Evolutionary conservation across 352 stramenopile genomes (phyloP), one percentile per base, ranked within the genome.

Genomic region (Bremia lactucae): DNA sequence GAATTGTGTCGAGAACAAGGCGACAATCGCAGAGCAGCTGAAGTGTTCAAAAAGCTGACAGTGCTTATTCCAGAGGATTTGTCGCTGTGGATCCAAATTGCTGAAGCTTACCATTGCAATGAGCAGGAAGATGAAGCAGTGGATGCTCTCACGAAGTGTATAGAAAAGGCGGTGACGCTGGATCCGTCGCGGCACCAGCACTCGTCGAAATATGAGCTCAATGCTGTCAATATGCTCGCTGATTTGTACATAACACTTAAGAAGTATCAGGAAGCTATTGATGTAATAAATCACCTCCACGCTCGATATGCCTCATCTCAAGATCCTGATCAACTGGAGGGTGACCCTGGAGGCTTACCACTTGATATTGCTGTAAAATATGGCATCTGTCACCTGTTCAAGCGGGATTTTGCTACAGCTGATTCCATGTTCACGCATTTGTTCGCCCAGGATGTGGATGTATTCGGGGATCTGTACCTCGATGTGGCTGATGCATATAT

Each of bases 351-450:
- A 26, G 75, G 70, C 8, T 51, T 93, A 16, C 80, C 80, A 2
- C 65, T 93, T 8, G 80, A 93, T 50, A 90, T 93, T 46, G 76
- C 75, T 2, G 78, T 93, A 13, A 93, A 90, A 34, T 89, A 88
- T 40, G 80, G 80, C 10, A 92, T 92, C 15, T 92, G 80, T 31
- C 71, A 90, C 37, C 56, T 92, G 14, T 86, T 83, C 42, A 71
- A 86, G 36, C 60, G 71, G 5, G 72, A 92, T 41, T 78, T 80
- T 37, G 62, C 62, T 36, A 87, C 72, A 2, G 76, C 73, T 2
- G 72, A 87, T 22, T 74, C 72, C 20, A 87, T 88, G 73, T 87
- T 92, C 55, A 72, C 81, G 23, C 72, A 86, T 52, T 53, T 92
- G 10, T 92, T 87, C 14, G 69, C 72, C 2, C 76, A 92, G 44